These are phyloP conservation scores for Rhodomyrtus psidioides DNA, from an alignment of 441 rosid species.

Conservation along the genomic window DNA sequence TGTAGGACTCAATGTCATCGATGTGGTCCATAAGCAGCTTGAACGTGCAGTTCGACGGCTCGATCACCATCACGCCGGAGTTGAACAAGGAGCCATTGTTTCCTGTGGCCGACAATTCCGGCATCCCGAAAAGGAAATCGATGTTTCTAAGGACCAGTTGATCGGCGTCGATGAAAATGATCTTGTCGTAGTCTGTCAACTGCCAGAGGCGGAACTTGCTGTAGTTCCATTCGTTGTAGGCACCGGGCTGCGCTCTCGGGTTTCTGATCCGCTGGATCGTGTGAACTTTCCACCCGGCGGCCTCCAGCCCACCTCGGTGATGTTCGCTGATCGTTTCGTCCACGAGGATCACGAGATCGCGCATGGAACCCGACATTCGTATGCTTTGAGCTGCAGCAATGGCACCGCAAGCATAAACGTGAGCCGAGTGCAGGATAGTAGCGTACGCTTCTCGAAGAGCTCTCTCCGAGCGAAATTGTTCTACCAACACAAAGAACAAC, in stretches of 20 bases:
- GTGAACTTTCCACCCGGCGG: constrained; percentile 4
- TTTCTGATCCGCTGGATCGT: constrained; percentile 3
- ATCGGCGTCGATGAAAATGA: constrained; percentile 3
- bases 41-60: constrained; percentile 6
- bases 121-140: constrained; percentile 7
- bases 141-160: constrained; percentile 1
- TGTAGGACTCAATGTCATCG: constrained; percentile 1
- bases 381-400: constrained; percentile 3
- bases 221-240: constrained; percentile 9
- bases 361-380: neutral
- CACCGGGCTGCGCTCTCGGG: neutral
- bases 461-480: neutral
- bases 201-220: constrained; percentile 14
- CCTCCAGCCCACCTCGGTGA: neutral
- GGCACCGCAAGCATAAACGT: neutral
- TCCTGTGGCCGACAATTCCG: constrained; percentile 1
- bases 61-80: constrained; percentile 8
- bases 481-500: neutral
- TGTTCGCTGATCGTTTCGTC: constrained; percentile 2
- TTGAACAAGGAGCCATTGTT: constrained; percentile 2
- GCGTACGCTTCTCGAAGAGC: constrained; percentile 6
- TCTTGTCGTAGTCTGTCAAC: constrained; percentile 11
- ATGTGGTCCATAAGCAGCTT: constrained; percentile 7
- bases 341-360: constrained; percentile 3
- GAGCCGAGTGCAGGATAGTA: constrained; percentile 1